A percentile compares a stretch with the other conserved stretches of the same genome.
phyloP scores from a whole-genome alignment of 2,329 filamentous ascomycete species.

The Alternaria longipes region DNA sequence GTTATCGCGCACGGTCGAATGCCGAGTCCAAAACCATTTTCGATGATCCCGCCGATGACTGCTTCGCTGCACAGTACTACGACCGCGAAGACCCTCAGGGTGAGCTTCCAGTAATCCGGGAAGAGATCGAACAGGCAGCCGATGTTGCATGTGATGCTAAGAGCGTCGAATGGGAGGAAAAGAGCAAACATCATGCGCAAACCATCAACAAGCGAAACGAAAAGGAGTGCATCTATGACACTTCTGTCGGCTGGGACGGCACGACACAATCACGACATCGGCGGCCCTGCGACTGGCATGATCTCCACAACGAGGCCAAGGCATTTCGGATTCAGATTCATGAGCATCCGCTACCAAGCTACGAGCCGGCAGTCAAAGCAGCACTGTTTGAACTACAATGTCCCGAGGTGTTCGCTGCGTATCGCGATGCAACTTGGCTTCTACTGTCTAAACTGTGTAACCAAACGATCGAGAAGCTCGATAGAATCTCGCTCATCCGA shows the following conservation, averaged over 20 bases:
- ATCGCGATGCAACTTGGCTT: slow-evolving; percentile 63
- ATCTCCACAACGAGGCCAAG: slow-evolving; percentile 45
- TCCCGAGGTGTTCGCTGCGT: slow-evolving; percentile 58
- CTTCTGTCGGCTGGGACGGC: slow-evolving; percentile 32
- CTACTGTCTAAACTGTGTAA: slow-evolving; percentile 54
- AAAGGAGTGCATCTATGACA: slow-evolving; percentile 42
- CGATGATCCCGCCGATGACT: slow-evolving; percentile 53
- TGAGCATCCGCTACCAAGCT: slow-evolving; percentile 61
- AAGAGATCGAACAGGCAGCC: slow-evolving; percentile 50
- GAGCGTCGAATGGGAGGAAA: slow-evolving; percentile 50
- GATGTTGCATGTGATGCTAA: slow-evolving; percentile 44
- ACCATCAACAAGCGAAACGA: slow-evolving; percentile 37
- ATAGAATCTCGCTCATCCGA: slow-evolving; percentile 33
- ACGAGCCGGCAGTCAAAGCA: slow-evolving; percentile 49
- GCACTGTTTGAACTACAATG: slow-evolving; percentile 63
- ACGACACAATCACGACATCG: slow-evolving; percentile 19
- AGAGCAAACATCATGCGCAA: slow-evolving; percentile 30
- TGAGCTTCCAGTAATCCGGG: slow-evolving; percentile 42
- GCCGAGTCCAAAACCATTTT: slow-evolving; percentile 57
- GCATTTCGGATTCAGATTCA: slow-evolving; percentile 58
- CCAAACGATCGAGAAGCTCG: slow-evolving; percentile 1
- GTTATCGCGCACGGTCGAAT: slow-evolving; percentile 38
- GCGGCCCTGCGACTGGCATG: slow-evolving; percentile 57
- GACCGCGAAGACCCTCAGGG: slow-evolving; percentile 37
- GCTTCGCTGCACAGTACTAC: slow-evolving; percentile 60